phyloP scores from a whole-genome alignment of 495 filamentous ascomycete genomes.

The Hyaloscypha bicolor region DNA sequence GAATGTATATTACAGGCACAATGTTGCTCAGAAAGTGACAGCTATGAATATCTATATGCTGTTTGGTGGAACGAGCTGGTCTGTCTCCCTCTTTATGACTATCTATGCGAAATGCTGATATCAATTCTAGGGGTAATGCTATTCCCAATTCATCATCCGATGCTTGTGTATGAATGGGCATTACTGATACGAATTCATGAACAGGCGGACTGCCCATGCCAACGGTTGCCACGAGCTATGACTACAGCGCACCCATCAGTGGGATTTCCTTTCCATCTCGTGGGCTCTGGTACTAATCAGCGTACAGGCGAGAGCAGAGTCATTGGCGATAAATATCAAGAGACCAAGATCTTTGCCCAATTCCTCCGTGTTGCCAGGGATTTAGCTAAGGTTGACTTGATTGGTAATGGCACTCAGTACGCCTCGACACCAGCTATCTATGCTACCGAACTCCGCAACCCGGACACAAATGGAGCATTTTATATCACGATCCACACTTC shows the following conservation, averaged over 20 bases:
- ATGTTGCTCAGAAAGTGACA: conserved; percentile 33
- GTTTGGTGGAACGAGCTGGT: conserved; percentile 63
- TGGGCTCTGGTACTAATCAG: background rate
- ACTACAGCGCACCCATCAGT: conserved; percentile 57
- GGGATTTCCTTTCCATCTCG: background rate
- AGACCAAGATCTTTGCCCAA: conserved; percentile 60
- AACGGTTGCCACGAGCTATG: conserved; percentile 54
- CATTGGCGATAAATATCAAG: conserved; percentile 59
- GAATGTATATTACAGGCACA: background rate
- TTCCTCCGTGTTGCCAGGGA: conserved; percentile 58
- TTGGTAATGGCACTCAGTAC: conserved; percentile 44
- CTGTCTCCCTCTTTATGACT: background rate
- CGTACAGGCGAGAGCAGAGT: conserved; percentile 39
- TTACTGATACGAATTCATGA: background rate
- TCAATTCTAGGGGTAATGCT: background rate
- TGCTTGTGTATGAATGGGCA: background rate
- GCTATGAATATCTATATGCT: conserved; percentile 51
- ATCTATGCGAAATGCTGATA: background rate
- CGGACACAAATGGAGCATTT: conserved; percentile 55
- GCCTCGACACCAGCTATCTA: conserved; percentile 49
- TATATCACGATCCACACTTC: conserved; percentile 57
- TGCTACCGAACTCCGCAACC: conserved; percentile 56
- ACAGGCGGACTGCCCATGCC: conserved; percentile 30
- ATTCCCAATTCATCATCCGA: background rate
- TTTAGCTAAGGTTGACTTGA: conserved; percentile 48